Evolutionary conservation across 225 moss, liverwort and hornwort species (phyloP).

Genomic region (Pleurozium schreberi): DNA sequence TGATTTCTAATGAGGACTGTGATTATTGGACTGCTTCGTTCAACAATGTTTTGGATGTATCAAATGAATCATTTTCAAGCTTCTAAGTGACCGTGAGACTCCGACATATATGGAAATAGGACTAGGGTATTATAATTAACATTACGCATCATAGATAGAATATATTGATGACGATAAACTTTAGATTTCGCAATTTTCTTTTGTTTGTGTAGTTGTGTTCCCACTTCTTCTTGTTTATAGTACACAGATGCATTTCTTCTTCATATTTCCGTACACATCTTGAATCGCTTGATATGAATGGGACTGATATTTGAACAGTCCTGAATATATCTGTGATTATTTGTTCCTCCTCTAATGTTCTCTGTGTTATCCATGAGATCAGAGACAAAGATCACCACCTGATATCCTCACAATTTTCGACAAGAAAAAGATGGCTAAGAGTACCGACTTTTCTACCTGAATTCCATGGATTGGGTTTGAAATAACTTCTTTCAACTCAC

Average conservation of each 20-base stretch:
- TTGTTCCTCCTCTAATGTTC: background rate
- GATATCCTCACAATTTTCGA: background rate
- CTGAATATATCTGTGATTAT: background rate
- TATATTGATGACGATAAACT: background rate
- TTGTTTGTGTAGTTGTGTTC: background rate
- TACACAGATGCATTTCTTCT: background rate
- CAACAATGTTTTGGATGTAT: background rate
- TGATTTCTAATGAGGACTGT: background rate
- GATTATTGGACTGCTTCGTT: background rate
- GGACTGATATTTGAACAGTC: background rate
- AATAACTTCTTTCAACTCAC: background rate
- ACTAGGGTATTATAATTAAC: background rate
- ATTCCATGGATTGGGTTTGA: background rate
- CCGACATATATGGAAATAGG: background rate
- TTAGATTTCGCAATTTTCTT: background rate
- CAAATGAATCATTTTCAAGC: background rate
- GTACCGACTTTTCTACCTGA: background rate
- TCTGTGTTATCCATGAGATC: background rate
- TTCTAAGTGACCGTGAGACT: background rate
- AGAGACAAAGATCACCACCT: conserved; percentile 42
- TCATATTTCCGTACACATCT: background rate
- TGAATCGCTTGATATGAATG: background rate
- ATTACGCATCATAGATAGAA: background rate
- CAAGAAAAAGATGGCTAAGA: background rate
- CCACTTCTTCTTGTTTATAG: background rate